Evolutionary conservation across 1,284 basidiomycete genomes (phyloP), one percentile per base, ranked within the genome.

Genomic region (Melampsora abietis-canadensis): DNA sequence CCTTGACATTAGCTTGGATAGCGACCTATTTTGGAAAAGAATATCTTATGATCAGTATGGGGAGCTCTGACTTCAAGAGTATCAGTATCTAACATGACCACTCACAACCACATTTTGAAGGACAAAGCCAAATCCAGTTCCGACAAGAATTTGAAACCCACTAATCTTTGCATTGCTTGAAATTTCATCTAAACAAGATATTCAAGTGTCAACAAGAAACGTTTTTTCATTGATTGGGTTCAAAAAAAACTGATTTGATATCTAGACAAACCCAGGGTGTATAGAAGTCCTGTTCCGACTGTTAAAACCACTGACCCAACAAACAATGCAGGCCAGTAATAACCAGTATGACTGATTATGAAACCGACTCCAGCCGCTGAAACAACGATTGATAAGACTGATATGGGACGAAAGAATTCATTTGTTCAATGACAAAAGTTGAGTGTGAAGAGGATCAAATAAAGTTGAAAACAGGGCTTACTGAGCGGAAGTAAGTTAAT

Each of bases 311-410:
- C 51, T 57, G 51, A 27, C 12, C 51, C 51, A 27, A 57, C n/a
- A 14, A 21, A 15, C n/a, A 57, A 57, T 10, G 51, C 51, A 57
- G 51, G 51, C 51, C 51, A 57, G 27, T 57, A 57, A 14, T 57
- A 57, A 27, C 51, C 51, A 24, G 51, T 57, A 8, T 21, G 27
- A 24, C 51, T 57, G 51, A 57, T 57, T 21, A 27, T 3, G 17
- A 57, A 57, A n/a, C 51, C 51, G 12, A 27, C 14, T 21, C 12
- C 19, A 17, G 21, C 51, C 8, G 51, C 51, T 14, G 51, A 57
- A 14, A 57, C n/a, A 57, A 57, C 51, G 8, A 57, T 57, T 15
- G 51, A 21, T 57, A 57, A 57, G n/a, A 57, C 51, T 57, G 51
- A 27, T n/a, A 27, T 57, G 51, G 4, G 14, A 8, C 15, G 14